A percentile compares a stretch with the other conserved stretches of the same genome.
Conservation (phyloP, 768 basidiomycete genomes). For the Dioszegia aurantiaca region DNA sequence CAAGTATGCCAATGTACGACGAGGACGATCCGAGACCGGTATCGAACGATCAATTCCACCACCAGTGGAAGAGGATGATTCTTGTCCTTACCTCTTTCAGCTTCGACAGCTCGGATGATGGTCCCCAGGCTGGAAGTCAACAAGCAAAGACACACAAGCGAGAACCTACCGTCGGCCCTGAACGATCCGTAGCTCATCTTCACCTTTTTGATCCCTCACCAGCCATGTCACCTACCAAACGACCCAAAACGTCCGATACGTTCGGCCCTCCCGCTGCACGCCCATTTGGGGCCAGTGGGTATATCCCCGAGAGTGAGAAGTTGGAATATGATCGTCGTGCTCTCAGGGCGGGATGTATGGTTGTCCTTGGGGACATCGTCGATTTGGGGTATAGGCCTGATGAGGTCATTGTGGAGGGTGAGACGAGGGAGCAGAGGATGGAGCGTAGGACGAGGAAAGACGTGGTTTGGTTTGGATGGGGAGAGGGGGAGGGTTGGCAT, state of each 20-base stretch:
- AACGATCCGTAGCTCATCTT: constrained; percentile 26
- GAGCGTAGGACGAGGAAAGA: background rate
- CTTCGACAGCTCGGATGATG: background rate
- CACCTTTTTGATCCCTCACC: constrained; percentile 25
- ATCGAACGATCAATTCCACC: background rate
- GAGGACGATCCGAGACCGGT: background rate
- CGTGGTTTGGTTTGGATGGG: constrained; percentile 7
- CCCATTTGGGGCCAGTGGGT: background rate
- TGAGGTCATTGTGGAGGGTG: background rate
- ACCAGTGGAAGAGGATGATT: constrained; percentile 6
- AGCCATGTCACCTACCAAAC: background rate
- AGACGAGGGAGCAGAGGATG: background rate
- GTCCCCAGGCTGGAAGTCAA: background rate
- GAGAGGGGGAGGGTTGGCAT: constrained; percentile 6
- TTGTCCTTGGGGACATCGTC: constrained; percentile 1
- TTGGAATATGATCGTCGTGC: background rate
- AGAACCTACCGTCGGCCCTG: background rate
- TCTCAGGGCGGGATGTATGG: background rate
- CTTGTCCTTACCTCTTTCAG: constrained; percentile 5
- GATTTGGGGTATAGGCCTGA: constrained; percentile 8
- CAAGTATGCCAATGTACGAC: background rate
- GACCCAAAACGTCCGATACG: constrained; percentile 5
- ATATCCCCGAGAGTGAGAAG: constrained; percentile 1
- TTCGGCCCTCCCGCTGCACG: background rate
- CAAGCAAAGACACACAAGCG: background rate